These are phyloP conservation scores for Cyclostephanos tholiformis DNA, from an alignment of 108 stramenopile genomes.

Conservation along the genomic window DNA sequence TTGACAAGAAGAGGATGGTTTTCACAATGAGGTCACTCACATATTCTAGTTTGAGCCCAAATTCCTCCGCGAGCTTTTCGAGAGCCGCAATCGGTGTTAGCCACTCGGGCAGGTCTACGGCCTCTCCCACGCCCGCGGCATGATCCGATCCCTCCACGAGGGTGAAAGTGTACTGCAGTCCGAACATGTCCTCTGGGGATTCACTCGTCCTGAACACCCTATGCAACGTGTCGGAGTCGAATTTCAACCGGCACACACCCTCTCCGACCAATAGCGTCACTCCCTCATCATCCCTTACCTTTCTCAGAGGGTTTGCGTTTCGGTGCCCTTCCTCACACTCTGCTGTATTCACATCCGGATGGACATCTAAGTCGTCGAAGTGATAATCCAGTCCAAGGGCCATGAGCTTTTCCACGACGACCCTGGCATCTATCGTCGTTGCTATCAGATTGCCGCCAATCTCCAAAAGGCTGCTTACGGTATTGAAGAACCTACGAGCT, in stretches of 20 bases:
- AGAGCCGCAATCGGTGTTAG: slow-evolving; percentile 78
- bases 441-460: slow-evolving; percentile 91
- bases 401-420: slow-evolving; percentile 81
- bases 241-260: slow-evolving; percentile 76
- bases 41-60: slow-evolving; percentile 77
- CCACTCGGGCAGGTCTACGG: slow-evolving; percentile 90
- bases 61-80: slow-evolving; percentile 65
- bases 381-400: slow-evolving; percentile 70
- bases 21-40: slow-evolving; percentile 15
- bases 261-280: slow-evolving; percentile 60
- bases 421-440: slow-evolving; percentile 95
- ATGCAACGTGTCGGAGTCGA: slow-evolving; percentile 61
- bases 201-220: slow-evolving; percentile 54
- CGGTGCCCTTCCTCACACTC: slow-evolving; percentile 44
- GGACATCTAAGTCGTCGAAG: slow-evolving; percentile 54
- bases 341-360: slow-evolving; percentile 29
- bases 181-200: slow-evolving; percentile 70
- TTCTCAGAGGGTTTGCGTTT: slow-evolving; percentile 40
- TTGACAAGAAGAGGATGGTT: neutral
- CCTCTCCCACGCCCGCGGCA: slow-evolving; percentile 80
- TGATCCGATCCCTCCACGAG: slow-evolving; percentile 82
- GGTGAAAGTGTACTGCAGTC: slow-evolving; percentile 87
- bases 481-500: slow-evolving; percentile 88
- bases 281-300: slow-evolving; percentile 31
- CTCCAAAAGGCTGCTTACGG: slow-evolving; percentile 85